These are phyloP conservation scores for Barbatosphaeria neglecta DNA, from an alignment of 495 filamentous ascomycete species.

Conservation along the genomic window DNA sequence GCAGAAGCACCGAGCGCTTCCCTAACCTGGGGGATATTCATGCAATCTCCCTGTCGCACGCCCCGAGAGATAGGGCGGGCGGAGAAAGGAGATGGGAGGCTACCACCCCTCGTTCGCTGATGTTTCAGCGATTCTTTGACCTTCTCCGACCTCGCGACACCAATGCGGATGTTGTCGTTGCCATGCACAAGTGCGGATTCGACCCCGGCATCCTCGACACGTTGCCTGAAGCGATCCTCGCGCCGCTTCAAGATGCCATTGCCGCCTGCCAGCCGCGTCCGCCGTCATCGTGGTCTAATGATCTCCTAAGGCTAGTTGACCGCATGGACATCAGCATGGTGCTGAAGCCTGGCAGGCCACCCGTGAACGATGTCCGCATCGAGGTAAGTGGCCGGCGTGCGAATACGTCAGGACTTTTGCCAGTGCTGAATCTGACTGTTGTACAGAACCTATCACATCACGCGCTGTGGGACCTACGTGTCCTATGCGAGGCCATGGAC, in stretches of 20 bases:
- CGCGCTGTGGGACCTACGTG: constrained; percentile 58
- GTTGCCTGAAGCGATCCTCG: constrained; percentile 69
- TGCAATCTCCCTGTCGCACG: constrained; percentile 2
- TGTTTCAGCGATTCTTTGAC: constrained; percentile 48
- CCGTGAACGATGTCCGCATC: constrained; percentile 21
- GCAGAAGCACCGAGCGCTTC: constrained; percentile 33
- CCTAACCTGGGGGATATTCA: constrained; percentile 47
- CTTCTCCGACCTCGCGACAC: constrained; percentile 22
- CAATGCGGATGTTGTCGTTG: constrained; percentile 41
- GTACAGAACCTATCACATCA: constrained; percentile 47
- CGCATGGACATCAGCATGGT: constrained; percentile 70
- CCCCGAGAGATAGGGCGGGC: neutral
- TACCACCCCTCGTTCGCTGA: constrained; percentile 47
- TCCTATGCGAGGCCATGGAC: constrained; percentile 41
- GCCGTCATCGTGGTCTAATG: constrained; percentile 59
- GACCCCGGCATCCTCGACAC: constrained; percentile 54
- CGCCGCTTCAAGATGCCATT: constrained; percentile 74
- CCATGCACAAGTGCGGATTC: constrained; percentile 50
- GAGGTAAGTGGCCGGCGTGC: constrained; percentile 11
- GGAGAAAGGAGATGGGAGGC: constrained; percentile 12
- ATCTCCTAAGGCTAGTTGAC: constrained; percentile 62
- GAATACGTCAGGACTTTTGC: neutral
- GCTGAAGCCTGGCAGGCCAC: constrained; percentile 38
- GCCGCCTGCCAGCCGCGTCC: constrained; percentile 69
- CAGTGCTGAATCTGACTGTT: constrained; percentile 2